Evolutionary conservation across 768 basidiomycete species (phyloP).

Genomic region (Pleurotus sapidus): DNA sequence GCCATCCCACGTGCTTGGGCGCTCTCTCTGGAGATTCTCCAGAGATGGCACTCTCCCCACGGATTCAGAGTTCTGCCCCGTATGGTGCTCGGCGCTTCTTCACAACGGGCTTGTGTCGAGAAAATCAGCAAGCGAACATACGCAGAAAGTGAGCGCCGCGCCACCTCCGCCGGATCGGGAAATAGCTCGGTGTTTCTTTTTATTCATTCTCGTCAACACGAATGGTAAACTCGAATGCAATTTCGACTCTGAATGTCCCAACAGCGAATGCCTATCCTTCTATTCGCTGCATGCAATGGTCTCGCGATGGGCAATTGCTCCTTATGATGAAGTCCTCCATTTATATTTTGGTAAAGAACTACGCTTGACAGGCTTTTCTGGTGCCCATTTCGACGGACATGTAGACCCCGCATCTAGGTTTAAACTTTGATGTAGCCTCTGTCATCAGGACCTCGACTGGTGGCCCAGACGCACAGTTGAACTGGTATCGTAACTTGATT

Average conservation of each 20-base stretch:
- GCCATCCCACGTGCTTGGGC: no score
- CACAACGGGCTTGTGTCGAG: no score
- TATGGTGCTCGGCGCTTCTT: no score
- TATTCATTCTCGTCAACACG: no score
- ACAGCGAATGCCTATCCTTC: slow-evolving; percentile 62
- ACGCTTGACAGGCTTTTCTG: background rate
- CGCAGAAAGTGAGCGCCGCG: no score
- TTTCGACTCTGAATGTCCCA: slow-evolving; percentile 50
- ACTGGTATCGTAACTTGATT: slow-evolving; percentile 76
- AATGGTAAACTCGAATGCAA: background rate
- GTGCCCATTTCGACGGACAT: slow-evolving; percentile 4
- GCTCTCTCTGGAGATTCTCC: no score
- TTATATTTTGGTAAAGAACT: slow-evolving; percentile 58
- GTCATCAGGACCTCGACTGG: slow-evolving; percentile 38
- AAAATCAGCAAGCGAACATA: no score
- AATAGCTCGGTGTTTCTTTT: no score
- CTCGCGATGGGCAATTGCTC: slow-evolving; percentile 68
- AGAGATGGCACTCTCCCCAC: no score
- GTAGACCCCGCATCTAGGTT: slow-evolving; percentile 74
- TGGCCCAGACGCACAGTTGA: slow-evolving; percentile 33
- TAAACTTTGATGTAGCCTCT: slow-evolving; percentile 60
- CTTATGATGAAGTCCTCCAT: slow-evolving; percentile 66
- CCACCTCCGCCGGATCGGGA: no score
- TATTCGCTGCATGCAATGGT: slow-evolving; percentile 63
- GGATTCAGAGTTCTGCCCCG: no score